Conservation (phyloP, 2,329 filamentous ascomycete genomes). For the Huntiella savannae region DNA sequence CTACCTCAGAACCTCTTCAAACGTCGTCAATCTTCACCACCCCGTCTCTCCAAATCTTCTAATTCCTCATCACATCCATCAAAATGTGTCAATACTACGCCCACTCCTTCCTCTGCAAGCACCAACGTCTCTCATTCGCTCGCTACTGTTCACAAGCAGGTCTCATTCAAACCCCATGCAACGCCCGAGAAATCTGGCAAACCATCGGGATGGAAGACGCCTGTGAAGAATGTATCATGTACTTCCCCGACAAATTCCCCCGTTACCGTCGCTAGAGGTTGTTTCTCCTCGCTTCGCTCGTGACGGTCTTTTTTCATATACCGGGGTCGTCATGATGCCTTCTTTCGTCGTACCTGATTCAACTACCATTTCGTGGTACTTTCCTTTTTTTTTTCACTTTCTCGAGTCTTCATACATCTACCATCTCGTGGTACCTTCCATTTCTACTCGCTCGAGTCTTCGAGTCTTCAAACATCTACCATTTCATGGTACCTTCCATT, state of each 20-base stretch:
- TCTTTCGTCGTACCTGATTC: too few species aligned
- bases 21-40: neutral
- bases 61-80: neutral
- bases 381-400: too few species aligned
- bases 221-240: slow-evolving; percentile 20
- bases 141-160: slow-evolving; percentile 19
- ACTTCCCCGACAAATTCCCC: slow-evolving; percentile 16
- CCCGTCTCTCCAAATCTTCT: neutral
- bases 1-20: neutral
- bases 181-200: slow-evolving; percentile 19
- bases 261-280: slow-evolving; percentile 4
- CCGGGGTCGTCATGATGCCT: neutral
- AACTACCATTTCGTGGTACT: too few species aligned
- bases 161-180: slow-evolving; percentile 21
- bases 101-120: slow-evolving; percentile 20
- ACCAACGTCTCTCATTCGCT: slow-evolving; percentile 19
- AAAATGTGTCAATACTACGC: slow-evolving; percentile 23
- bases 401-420: too few species aligned
- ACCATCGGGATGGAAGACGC: slow-evolving; percentile 19
- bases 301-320: neutral
- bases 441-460: too few species aligned
- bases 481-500: too few species aligned
- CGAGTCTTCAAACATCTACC: too few species aligned
- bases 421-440: too few species aligned
- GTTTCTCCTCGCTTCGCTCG: neutral